phyloP scores from a whole-genome alignment of 2,329 filamentous ascomycete genomes.

The Scedosporium dehoogii region DNA sequence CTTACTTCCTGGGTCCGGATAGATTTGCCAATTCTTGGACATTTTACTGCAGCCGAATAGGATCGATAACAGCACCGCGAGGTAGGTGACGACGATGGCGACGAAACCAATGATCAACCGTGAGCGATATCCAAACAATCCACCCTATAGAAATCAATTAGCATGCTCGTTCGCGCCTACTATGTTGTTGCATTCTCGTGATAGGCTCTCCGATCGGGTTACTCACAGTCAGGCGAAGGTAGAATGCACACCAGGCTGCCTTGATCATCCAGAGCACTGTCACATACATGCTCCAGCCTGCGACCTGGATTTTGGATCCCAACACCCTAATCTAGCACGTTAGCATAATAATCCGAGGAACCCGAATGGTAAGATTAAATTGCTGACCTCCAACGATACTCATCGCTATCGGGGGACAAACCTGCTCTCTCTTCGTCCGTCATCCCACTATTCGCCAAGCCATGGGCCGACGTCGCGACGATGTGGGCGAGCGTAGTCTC shows the following conservation, averaged over 20 bases:
- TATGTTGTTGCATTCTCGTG: neutral
- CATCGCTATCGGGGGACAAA: slow-evolving; percentile 30
- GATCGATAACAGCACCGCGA: slow-evolving; percentile 38
- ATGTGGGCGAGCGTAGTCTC: slow-evolving; percentile 42
- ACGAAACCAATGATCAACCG: slow-evolving; percentile 40
- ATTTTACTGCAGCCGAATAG: slow-evolving; percentile 43
- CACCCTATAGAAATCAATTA: neutral
- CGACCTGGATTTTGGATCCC: slow-evolving; percentile 47
- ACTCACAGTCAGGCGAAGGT: slow-evolving; percentile 38
- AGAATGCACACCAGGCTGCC: slow-evolving; percentile 45
- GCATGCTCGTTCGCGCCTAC: neutral
- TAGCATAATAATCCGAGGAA: neutral
- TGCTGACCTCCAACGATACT: slow-evolving; percentile 28
- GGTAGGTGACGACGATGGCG: slow-evolving; percentile 36
- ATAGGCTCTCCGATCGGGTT: neutral
- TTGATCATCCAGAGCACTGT: slow-evolving; percentile 46
- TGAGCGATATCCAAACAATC: slow-evolving; percentile 21
- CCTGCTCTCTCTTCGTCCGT: slow-evolving; percentile 35
- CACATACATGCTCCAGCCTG: slow-evolving; percentile 45
- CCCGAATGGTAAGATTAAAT: neutral
- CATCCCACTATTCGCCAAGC: slow-evolving; percentile 49
- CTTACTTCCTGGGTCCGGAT: slow-evolving; percentile 45
- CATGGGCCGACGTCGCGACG: slow-evolving; percentile 38
- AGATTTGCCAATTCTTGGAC: slow-evolving; percentile 47
- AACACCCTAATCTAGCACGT: slow-evolving; percentile 24